Base-by-base conservation (phyloP, 192 early-diverging fungal species). In the Backusella parvicylindrica region DNA sequence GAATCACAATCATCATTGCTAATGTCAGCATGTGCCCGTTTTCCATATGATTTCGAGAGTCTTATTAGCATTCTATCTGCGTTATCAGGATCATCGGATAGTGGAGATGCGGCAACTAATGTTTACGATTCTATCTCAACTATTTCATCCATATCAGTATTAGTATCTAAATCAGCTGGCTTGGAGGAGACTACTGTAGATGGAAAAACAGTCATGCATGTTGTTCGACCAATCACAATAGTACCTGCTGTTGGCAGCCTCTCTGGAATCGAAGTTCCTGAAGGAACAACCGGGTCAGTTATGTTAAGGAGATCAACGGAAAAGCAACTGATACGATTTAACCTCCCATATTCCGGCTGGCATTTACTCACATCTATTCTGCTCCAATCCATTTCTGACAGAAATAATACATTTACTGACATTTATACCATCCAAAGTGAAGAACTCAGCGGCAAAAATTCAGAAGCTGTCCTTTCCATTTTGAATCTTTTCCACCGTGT, bases 301-400 rank as follows among this genome's bases (percentile, higher is more conserved):
- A 13, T 75, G n/a, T 64, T 53, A 11, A 35, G 26, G 8, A 43
- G 8, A 12, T 18, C 38, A 15, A 37, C 47, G 6, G 31, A 70
- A 47, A 6, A 38, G 23, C 73, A 36, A 1, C 15, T 72, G 3
- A 28, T 79, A 21, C 63, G 41, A 38, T 79, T 75, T 63, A 38
- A 50, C 16, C 23, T 40, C 6, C 5, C 35, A 16, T 79, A 79
- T 60, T 79, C 78, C 4, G 78, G 78, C 11, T 79, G 78, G 78
- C 63, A 68, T 47, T 47, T 79, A 4, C 21, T 79, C 16, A 37
- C 43, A 11, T 33, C 53, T 15, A 64, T 80, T 0, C 64, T 80
- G 6, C 18, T 21, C 30, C 53, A 60, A 15, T 60, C 53, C 26
- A 23, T 28, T 5, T 60, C 23, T 28, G 53, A 12, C 12, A 26